phyloP scores from a whole-genome alignment of 1,284 basidiomycete genomes.

The Schizophyllum amplum region DNA sequence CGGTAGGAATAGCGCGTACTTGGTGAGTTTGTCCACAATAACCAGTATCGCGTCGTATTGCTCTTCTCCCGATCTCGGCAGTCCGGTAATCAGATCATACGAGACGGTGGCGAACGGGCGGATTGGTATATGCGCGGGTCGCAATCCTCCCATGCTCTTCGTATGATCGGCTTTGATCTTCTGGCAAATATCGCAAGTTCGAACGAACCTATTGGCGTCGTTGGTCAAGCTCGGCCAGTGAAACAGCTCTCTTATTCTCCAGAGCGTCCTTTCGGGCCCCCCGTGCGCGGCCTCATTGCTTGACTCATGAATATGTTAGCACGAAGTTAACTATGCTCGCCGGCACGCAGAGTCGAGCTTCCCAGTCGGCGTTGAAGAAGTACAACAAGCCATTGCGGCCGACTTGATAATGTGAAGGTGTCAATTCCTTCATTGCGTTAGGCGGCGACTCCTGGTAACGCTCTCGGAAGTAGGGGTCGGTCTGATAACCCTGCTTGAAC shows the following conservation, averaged over 20 bases:
- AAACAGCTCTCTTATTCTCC: slow-evolving; percentile 1
- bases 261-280: background rate
- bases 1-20: slow-evolving; percentile 29
- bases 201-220: slow-evolving; percentile 19
- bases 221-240: slow-evolving; percentile 27
- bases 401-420: slow-evolving; percentile 3
- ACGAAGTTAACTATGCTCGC: background rate
- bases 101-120: slow-evolving; percentile 32
- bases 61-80: slow-evolving; percentile 23
- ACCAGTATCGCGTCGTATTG: slow-evolving; percentile 22
- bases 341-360: slow-evolving; percentile 3
- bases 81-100: slow-evolving; percentile 36
- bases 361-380: slow-evolving; percentile 4
- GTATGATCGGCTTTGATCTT: slow-evolving; percentile 26
- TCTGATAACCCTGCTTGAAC: background rate
- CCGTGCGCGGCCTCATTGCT: slow-evolving; percentile 1
- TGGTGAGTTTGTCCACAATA: slow-evolving; percentile 29
- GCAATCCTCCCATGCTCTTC: slow-evolving; percentile 24
- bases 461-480: background rate
- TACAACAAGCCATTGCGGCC: slow-evolving; percentile 1
- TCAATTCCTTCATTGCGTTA: background rate
- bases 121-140: slow-evolving; percentile 27
- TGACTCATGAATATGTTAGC: background rate
- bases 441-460: background rate
- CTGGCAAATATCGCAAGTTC: slow-evolving; percentile 30